Conservation (phyloP, 108 stramenopile species). For the Fragilaria crotonensis region DNA sequence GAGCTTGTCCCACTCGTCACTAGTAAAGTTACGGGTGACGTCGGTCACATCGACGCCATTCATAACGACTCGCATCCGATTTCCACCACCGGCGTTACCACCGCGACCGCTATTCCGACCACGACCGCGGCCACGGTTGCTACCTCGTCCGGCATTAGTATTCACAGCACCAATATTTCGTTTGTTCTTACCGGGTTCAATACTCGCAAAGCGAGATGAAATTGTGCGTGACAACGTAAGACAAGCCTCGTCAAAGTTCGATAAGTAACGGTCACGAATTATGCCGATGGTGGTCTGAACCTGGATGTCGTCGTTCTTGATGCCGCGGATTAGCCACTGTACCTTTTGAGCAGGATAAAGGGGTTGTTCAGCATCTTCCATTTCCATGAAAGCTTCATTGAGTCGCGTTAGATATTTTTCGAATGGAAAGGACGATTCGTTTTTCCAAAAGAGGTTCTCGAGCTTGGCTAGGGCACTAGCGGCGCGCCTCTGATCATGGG, state of each 20-base stretch:
- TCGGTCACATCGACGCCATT: not conserved
- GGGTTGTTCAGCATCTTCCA: not conserved
- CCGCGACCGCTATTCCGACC: not conserved
- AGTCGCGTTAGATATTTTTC: not conserved
- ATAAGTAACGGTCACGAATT: not conserved
- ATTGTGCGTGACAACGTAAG: not conserved
- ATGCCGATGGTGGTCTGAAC: not conserved
- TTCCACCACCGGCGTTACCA: not conserved
- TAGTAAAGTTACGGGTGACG: not conserved
- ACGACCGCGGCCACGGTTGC: not conserved
- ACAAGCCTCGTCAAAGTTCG: not conserved
- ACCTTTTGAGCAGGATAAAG: not conserved
- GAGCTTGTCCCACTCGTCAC: not conserved
- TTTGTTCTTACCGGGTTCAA: not conserved
- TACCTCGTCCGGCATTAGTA: not conserved
- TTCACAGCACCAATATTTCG: not conserved
- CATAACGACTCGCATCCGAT: not conserved
- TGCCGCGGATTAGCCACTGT: not conserved
- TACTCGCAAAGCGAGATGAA: not conserved
- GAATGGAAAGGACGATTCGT: not conserved
- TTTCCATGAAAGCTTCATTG: not conserved
- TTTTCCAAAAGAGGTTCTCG: not conserved
- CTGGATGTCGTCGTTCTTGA: not conserved
- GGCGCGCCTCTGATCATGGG: not conserved
- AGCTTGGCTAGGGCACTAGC: not conserved